Conservation (phyloP, 768 basidiomycete species). For the Mycena galopus region DNA sequence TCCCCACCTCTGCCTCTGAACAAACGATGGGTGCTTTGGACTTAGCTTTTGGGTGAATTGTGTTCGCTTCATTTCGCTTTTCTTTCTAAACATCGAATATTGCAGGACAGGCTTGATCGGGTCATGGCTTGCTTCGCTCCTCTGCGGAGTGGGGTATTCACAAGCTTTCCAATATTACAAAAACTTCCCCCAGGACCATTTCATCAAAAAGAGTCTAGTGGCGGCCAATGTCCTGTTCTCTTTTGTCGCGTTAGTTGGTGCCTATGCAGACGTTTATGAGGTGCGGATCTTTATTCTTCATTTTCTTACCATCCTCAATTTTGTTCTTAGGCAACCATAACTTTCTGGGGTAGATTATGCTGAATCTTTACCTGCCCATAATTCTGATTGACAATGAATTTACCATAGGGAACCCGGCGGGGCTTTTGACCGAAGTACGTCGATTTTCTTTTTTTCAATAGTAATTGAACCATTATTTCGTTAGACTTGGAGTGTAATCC, state of each 20-base stretch:
- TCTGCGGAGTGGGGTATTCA: neutral
- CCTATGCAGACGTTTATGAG: slow-evolving; percentile 10
- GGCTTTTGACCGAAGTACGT: neutral
- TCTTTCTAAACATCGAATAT: neutral
- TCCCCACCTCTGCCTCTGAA: no score
- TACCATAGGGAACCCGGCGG: neutral
- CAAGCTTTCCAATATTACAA: neutral
- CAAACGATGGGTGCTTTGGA: neutral
- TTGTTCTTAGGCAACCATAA: neutral
- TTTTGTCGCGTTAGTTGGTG: neutral
- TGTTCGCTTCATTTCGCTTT: neutral
- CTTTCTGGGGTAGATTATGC: neutral
- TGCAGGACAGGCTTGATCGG: neutral
- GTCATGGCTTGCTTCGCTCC: neutral
- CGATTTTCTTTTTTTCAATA: neutral
- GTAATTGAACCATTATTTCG: neutral
- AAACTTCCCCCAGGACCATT: neutral
- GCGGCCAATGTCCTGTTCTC: neutral
- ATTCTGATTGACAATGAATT: neutral
- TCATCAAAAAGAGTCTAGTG: neutral
- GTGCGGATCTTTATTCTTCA: neutral
- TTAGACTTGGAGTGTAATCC: slow-evolving; percentile 2
- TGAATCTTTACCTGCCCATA: no score
- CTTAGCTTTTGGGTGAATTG: neutral
- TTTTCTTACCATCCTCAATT: neutral